Conservation (phyloP, 108 stramenopile species). For the Skeletonema menzelii region DNA sequence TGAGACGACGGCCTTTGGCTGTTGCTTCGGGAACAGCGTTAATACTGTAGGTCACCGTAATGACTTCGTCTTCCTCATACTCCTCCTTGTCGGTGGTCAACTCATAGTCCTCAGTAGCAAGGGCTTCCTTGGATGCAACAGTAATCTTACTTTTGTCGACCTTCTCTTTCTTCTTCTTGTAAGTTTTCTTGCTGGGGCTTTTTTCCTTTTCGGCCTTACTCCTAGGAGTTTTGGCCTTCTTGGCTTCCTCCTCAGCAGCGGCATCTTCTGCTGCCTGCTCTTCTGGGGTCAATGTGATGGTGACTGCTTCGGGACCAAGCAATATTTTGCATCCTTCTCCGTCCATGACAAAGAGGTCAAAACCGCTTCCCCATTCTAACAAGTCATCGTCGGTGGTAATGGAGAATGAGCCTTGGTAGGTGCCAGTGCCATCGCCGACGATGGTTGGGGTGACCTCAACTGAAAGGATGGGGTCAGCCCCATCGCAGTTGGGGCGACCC, state of each 20-base stretch:
- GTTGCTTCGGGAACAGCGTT: background rate
- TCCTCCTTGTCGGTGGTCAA: background rate
- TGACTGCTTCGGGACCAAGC: background rate
- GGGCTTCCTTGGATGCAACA: background rate
- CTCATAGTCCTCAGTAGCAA: background rate
- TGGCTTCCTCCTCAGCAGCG: background rate
- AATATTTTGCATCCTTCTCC: background rate
- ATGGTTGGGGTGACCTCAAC: background rate
- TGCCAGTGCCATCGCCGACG: background rate
- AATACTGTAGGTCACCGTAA: background rate
- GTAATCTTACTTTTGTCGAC: background rate
- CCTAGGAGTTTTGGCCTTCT: background rate
- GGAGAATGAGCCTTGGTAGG: background rate
- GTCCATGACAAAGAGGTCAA: background rate
- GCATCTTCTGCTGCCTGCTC: background rate
- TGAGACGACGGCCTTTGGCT: background rate
- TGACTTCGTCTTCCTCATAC: background rate
- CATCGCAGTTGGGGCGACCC: background rate
- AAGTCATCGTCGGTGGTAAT: background rate
- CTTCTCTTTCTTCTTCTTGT: background rate
- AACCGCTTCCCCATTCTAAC: background rate
- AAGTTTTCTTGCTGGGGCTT: background rate
- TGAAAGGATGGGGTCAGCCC: background rate
- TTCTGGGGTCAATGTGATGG: slow-evolving; percentile 2
- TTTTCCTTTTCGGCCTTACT: background rate